Percentiles rank a stretch among this genome's conserved stretches.
These are phyloP conservation scores for Tylopilus subfusipes DNA, from an alignment of 768 basidiomycete genomes.

Conservation along the genomic window DNA sequence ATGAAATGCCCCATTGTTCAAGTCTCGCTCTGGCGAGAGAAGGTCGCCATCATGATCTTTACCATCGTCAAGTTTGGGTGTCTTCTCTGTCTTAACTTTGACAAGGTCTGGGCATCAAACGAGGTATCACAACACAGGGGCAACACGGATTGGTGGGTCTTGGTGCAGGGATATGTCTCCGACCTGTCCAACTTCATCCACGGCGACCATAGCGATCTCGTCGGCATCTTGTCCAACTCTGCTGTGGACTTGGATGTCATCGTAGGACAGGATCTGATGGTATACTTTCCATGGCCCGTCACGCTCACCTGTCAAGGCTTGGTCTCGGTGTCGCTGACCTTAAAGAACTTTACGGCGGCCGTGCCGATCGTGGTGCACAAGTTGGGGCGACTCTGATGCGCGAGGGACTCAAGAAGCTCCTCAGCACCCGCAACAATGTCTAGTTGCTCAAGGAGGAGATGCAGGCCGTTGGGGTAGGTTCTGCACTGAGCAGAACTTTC, in stretches of 20 bases:
- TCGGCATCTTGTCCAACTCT: conserved; percentile 58
- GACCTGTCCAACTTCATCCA: conserved; percentile 79
- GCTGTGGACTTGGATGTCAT: conserved; percentile 60
- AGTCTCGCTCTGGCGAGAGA: conserved; percentile 93
- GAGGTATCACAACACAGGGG: conserved; percentile 76
- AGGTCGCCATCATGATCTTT: conserved; percentile 76
- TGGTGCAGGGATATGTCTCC: conserved; percentile 81
- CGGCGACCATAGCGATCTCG: conserved; percentile 80
- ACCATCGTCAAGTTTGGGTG: conserved; percentile 86
- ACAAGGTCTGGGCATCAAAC: conserved; percentile 75
- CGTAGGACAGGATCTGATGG: conserved; percentile 82
- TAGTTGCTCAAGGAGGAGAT: too few relatives aligned
- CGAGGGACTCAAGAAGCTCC: too few relatives aligned
- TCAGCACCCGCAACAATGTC: too few relatives aligned
- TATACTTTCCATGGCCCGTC: conserved; percentile 84
- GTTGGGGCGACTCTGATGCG: too few relatives aligned
- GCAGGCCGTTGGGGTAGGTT: too few relatives aligned
- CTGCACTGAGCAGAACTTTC: too few relatives aligned
- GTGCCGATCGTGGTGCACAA: too few relatives aligned
- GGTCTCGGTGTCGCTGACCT: too few relatives aligned
- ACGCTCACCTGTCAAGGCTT: conserved; percentile 68
- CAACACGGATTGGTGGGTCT: conserved; percentile 75
- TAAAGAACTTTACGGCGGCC: too few relatives aligned
- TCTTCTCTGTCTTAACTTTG: conserved; percentile 79
- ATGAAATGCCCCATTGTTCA: conserved; percentile 95